Evolutionary conservation across 225 moss, liverwort and hornwort genomes (phyloP).

Genomic region (Thuidium tamariscinum): DNA sequence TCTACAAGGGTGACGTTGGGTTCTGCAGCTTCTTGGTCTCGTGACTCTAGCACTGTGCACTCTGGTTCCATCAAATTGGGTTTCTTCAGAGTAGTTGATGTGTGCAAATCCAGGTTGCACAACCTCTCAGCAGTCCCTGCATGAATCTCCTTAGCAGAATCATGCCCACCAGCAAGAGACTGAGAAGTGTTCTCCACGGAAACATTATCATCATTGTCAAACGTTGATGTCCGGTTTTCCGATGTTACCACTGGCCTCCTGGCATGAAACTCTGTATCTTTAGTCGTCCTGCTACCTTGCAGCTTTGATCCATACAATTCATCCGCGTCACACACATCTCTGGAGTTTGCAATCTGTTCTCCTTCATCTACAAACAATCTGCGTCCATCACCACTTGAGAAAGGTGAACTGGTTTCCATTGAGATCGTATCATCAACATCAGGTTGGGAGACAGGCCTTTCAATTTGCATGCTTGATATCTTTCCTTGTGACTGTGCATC

Average conservation of each 20-base stretch:
- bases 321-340: neutral
- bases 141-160: neutral
- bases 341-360: neutral
- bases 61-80: neutral
- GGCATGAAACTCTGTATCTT: neutral
- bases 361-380: neutral
- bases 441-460: neutral
- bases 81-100: neutral
- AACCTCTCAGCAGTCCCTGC: neutral
- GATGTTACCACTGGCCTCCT: neutral
- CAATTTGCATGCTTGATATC: neutral
- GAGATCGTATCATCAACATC: conserved; percentile 5
- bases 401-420: conserved; percentile 16
- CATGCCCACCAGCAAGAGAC: neutral
- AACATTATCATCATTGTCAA: neutral
- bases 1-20: neutral
- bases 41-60: neutral
- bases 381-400: neutral
- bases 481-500: conserved; percentile 16
- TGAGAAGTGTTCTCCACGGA: conserved; percentile 3
- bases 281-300: neutral
- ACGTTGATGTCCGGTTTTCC: neutral
- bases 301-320: neutral
- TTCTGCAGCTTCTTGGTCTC: neutral
- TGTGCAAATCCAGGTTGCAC: neutral